phyloP scores from a whole-genome alignment of 1,284 basidiomycete genomes.

The Inonotus obliquus region DNA sequence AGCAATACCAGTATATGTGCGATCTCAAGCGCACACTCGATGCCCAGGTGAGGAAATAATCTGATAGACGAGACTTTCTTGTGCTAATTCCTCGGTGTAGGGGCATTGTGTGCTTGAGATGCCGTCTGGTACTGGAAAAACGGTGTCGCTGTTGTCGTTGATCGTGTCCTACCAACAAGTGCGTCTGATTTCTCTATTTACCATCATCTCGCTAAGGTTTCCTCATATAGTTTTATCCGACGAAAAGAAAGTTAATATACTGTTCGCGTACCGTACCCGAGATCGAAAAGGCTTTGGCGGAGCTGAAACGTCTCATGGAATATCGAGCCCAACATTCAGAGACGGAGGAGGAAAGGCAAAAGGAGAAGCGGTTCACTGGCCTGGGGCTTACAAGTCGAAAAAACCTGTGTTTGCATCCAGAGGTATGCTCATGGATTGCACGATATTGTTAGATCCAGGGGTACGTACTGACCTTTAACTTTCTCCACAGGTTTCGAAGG shows the following conservation, averaged over 20 bases:
- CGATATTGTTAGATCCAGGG: not conserved
- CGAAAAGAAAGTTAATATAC: slow-evolving; percentile 93
- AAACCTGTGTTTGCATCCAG: slow-evolving; percentile 95
- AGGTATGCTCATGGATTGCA: slow-evolving; percentile 53
- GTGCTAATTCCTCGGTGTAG: slow-evolving; percentile 36
- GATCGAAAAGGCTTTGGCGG: slow-evolving; percentile 97
- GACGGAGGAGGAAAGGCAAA: slow-evolving; percentile 69
- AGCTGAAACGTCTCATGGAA: slow-evolving; percentile 91
- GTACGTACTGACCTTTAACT: not conserved
- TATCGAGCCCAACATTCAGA: slow-evolving; percentile 76
- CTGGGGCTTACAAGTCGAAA: slow-evolving; percentile 94
- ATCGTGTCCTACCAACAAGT: slow-evolving; percentile 99
- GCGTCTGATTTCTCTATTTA: not conserved
- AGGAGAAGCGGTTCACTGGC: slow-evolving; percentile 83
- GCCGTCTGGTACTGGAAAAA: slow-evolving; percentile 99
- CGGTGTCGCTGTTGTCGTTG: slow-evolving; percentile 91
- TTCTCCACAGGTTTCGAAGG: slow-evolving; percentile 77
- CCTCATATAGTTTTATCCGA: slow-evolving; percentile 77
- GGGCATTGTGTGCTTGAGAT: slow-evolving; percentile 99
- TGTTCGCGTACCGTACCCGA: slow-evolving; percentile 99
- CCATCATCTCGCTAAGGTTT: not conserved
- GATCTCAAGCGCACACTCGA: slow-evolving; percentile 96
- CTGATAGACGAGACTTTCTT: not conserved
- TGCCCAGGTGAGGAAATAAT: slow-evolving; percentile 55
- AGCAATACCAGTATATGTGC: slow-evolving; percentile 99